Evolutionary conservation across 2,329 filamentous ascomycete genomes (phyloP).

Genomic region (Fusarium dlaminii): DNA sequence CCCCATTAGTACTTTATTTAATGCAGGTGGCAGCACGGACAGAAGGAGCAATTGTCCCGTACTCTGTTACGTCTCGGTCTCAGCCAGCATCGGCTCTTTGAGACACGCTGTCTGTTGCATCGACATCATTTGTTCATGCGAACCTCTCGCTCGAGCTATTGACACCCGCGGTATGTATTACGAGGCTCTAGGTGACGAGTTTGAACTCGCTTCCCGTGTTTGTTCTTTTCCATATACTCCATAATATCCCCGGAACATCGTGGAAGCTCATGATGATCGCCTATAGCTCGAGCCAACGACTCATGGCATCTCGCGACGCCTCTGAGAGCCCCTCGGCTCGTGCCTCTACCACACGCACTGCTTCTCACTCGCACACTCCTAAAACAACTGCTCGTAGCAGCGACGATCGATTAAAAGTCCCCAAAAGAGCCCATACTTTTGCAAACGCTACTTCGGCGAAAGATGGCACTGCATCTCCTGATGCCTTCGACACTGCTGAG

Average conservation of each 20-base stretch:
- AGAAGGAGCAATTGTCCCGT: constrained; percentile 6
- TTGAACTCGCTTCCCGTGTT: not conserved
- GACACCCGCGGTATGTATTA: constrained; percentile 31
- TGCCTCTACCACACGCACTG: constrained; percentile 43
- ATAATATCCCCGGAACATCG: not conserved
- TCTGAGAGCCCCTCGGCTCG: constrained; percentile 44
- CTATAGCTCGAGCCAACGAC: constrained; percentile 39
- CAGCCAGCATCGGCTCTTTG: constrained; percentile 24
- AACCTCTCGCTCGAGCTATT: constrained; percentile 21
- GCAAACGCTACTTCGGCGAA: constrained; percentile 50
- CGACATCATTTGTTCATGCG: constrained; percentile 28
- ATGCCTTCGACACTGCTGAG: constrained; percentile 61
- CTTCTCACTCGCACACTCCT: constrained; percentile 43
- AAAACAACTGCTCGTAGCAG: constrained; percentile 41
- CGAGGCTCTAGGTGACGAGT: constrained; percentile 3
- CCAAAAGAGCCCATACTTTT: constrained; percentile 60
- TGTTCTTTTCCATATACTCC: not conserved
- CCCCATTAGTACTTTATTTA: not conserved
- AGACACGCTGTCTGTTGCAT: constrained; percentile 42
- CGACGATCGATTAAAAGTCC: constrained; percentile 45
- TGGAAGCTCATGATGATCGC: constrained; percentile 43
- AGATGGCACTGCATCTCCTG: constrained; percentile 47
- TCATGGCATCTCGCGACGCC: constrained; percentile 49
- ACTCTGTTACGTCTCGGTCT: constrained; percentile 14
- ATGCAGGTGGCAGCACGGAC: not conserved